These are phyloP conservation scores for Amauroascus niger DNA, from an alignment of 2,329 filamentous ascomycete genomes.

Conservation along the genomic window DNA sequence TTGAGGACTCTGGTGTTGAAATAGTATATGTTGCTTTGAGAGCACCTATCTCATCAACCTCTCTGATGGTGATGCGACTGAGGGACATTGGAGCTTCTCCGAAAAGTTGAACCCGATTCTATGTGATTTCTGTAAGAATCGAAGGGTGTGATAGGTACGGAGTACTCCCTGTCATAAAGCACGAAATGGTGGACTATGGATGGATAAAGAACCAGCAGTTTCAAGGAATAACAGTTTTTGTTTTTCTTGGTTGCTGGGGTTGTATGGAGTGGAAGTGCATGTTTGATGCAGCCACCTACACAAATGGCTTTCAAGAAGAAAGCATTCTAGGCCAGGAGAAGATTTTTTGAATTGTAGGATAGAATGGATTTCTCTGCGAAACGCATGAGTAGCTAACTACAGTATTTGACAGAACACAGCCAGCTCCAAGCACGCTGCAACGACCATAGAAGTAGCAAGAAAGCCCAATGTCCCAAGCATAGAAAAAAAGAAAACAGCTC, in stretches of 20 bases:
- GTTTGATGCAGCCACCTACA: not conserved
- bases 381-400: not conserved
- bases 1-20: conserved; percentile 21
- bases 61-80: conserved; percentile 23
- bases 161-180: not conserved
- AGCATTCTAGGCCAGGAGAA: not conserved
- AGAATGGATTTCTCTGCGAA: conserved; percentile 4
- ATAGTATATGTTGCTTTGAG: conserved; percentile 43
- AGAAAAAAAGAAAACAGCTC: not conserved
- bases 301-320: too few species aligned
- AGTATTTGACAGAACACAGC: not conserved
- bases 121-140: too few species aligned
- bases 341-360: not conserved
- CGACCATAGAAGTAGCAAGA: not conserved
- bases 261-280: not conserved
- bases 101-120: too few species aligned
- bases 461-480: not conserved
- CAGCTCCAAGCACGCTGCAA: conserved; percentile 7
- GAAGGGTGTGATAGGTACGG: too few species aligned
- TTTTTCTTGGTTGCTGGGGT: not conserved
- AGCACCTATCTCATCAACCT: conserved; percentile 43
- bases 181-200: not conserved
- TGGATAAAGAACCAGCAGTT: not conserved
- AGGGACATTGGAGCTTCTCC: conserved; percentile 17
- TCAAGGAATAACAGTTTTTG: not conserved